phyloP scores from a whole-genome alignment of 2,329 filamentous ascomycete genomes.

The Pleochaeta shiraiana region DNA sequence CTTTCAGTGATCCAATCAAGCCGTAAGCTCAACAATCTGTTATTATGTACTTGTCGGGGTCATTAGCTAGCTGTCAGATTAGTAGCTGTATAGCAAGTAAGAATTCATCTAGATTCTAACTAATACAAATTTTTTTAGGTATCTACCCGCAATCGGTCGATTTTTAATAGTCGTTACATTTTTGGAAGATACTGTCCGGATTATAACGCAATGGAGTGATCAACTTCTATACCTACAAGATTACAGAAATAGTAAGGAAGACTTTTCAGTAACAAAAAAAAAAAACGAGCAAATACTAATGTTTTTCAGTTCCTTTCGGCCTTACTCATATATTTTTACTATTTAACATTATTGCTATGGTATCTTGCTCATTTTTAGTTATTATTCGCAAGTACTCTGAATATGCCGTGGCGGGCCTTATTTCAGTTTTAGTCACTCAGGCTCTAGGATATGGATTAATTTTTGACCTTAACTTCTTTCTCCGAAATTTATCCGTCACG shows the following conservation, averaged over 20 bases:
- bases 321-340: slow-evolving; percentile 87
- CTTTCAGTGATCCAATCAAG: slow-evolving; percentile 72
- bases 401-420: slow-evolving; percentile 75
- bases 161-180: slow-evolving; percentile 98
- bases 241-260: slow-evolving; percentile 63
- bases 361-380: slow-evolving; percentile 58
- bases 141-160: slow-evolving; percentile 83
- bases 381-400: slow-evolving; percentile 86
- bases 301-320: slow-evolving; percentile 58
- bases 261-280: too few species aligned
- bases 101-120: neutral
- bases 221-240: slow-evolving; percentile 85
- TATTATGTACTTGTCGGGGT: too few species aligned
- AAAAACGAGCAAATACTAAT: too few species aligned
- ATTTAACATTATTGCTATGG: slow-evolving; percentile 76
- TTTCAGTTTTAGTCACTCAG: slow-evolving; percentile 79
- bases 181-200: slow-evolving; percentile 86
- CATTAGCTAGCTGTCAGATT: too few species aligned
- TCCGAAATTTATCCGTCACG: slow-evolving; percentile 94
- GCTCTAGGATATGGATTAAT: slow-evolving; percentile 94
- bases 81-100: neutral
- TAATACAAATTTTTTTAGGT: slow-evolving; percentile 29
- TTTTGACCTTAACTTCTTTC: slow-evolving; percentile 99
- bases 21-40: slow-evolving; percentile 52
- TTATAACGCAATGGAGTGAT: slow-evolving; percentile 93